Evolutionary conservation across 2,329 filamentous ascomycete genomes (phyloP), one percentile per base, ranked within the genome.

Genomic region (Diaporthe batatas): DNA sequence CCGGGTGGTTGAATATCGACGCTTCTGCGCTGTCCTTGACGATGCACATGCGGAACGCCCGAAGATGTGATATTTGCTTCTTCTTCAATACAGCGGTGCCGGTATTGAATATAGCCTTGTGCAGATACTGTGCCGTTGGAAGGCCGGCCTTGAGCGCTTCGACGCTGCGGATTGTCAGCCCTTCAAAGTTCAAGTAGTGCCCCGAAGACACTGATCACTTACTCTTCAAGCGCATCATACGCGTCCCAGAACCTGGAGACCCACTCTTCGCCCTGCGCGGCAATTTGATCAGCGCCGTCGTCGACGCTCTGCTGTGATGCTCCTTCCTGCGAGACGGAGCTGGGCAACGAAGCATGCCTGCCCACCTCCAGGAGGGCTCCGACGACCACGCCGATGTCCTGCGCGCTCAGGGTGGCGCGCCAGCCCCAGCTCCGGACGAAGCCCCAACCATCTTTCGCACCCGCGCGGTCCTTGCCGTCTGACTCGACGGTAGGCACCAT

Each of bases 361-460:
- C 96, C 96, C 36, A 98, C 95, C 84, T 99, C 96, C 1, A 99
- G 89, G 62, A 99, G 92, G 21, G 96, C 95, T 68, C 95, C 95
- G 25, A 98, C 89, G 39, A 98, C 91, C 21, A 98, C 94, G n/a
- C 94, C 94, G 0, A 98, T 94, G 80, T 99, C 96, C 64, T 96
- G 93, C 7, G 96, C 96, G 75, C 94, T 97, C 34, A 98, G 86
- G 65, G 96, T 98, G 0, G 95, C 96, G 80, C 95, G 93, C 95
- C 95, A 99, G 14, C 96, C 96, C 96, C 96, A 99, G 80, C 94
- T 97, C 73, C 95, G 90, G 23, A 98, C 96, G 79, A 98, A 99
- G 0, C 96, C 96, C 96, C 96, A 98, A 14, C 95, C 95, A 81
- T 98, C 95, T 79, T 96, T 96, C 59, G 91, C 90, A 29, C 92